Evolutionary conservation across 2,329 filamentous ascomycete genomes (phyloP).

Genomic region (Botrytis medusae): DNA sequence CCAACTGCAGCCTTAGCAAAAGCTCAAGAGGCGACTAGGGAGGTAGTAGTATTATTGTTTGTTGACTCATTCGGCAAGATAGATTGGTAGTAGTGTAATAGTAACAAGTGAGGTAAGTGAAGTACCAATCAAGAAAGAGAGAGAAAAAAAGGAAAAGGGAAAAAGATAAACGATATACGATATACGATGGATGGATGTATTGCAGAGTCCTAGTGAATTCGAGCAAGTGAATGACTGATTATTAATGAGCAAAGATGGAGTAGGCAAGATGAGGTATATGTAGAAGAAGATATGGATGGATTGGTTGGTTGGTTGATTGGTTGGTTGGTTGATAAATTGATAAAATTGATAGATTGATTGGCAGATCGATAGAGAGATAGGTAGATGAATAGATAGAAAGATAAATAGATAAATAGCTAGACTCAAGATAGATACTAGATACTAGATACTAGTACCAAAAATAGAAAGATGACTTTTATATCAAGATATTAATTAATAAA

Average conservation of each 20-base stretch:
- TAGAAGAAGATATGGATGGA: background rate
- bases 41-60: background rate
- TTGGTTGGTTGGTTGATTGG: background rate
- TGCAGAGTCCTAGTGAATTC: background rate
- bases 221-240: background rate
- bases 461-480: background rate
- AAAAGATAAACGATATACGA: background rate
- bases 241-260: background rate
- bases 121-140: background rate
- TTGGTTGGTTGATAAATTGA: background rate
- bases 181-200: background rate
- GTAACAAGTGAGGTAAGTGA: background rate
- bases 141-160: background rate
- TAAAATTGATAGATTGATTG: background rate
- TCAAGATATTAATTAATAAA: background rate
- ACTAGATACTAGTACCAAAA: too few species aligned
- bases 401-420: too few species aligned
- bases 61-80: constrained; percentile 7
- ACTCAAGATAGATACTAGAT: too few species aligned
- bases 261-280: background rate
- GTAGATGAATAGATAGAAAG: too few species aligned
- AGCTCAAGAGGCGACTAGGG: background rate
- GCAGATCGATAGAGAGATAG: background rate
- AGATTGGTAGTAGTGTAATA: background rate
- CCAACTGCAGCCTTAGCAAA: background rate